Conservation (phyloP, 441 rosid genomes). For the Euphorbia celastroides region DNA sequence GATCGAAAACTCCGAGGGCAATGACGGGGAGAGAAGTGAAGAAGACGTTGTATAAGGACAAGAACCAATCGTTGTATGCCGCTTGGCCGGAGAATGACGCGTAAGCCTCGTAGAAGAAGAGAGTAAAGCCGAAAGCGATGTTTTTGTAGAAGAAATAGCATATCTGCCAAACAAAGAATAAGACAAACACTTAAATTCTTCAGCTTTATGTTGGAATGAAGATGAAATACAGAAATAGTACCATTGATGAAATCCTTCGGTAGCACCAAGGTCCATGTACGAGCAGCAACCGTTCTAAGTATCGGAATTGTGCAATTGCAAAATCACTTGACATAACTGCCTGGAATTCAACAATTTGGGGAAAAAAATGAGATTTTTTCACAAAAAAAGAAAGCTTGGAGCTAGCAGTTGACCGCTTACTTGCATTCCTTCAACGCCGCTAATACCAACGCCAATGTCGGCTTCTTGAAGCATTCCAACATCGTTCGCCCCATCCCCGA, state of each 20-base stretch:
- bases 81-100: conserved; percentile 87
- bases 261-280: conserved; percentile 99
- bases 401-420: conserved; percentile 27
- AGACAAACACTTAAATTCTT: conserved; percentile 8
- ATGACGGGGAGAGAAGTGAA: conserved; percentile 97
- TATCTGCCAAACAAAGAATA: conserved; percentile 43
- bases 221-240: conserved; percentile 21
- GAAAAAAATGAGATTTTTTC: neutral
- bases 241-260: conserved; percentile 92
- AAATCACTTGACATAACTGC: conserved; percentile 95
- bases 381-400: neutral
- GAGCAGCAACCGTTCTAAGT: conserved; percentile 74
- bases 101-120: conserved; percentile 81
- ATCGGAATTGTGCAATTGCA: conserved; percentile 81
- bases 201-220: neutral
- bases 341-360: conserved; percentile 31
- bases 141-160: conserved; percentile 99
- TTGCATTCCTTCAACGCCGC: conserved; percentile 97
- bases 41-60: conserved; percentile 77
- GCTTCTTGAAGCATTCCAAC: conserved; percentile 99
- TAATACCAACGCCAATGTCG: conserved; percentile 87
- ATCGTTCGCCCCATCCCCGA: conserved; percentile 95
- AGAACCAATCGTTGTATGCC: conserved; percentile 84
- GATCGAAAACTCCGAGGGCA: conserved; percentile 90
- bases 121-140: conserved; percentile 77